Evolutionary conservation across 129 eudicot genomes (phyloP), one percentile per base, ranked within the genome.

Genomic region (Escallonia herrerae): DNA sequence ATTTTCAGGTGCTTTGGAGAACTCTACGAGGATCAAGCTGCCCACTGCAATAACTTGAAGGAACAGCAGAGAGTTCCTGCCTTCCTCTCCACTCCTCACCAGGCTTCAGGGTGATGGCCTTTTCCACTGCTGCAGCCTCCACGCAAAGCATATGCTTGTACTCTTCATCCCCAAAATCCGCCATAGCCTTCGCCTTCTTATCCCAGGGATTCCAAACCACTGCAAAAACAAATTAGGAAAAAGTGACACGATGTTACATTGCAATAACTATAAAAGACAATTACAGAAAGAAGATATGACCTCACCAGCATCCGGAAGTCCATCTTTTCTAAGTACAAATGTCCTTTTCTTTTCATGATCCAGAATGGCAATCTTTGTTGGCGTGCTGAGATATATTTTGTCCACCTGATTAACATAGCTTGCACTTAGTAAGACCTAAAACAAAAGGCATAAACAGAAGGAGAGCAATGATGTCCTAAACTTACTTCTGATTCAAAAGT

Each of bases 121-220:
- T 88, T 70, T 77, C 98, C 47, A 83, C 79, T 45, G 87, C 87
- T 70, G 98, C 96, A 65, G 96, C 80, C 73, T 82, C 98, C 33
- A 93, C 83, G 61, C 91, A 84, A 76, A 93, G 69, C 96, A 93
- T 88, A 54, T 81, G 85, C 77, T 83, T 89, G 82, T 85, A 93
- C 58, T 93, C 98, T 0, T 77, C 87, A 43, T 83, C 95, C 41
- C 98, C 95, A 38, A 93, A 72, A 80, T 89, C 96, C 46, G 75
- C 78, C 65, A 93, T 79, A 11, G 95, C 72, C 80, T 93, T 93
- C 46, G 98, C 95, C 82, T 68, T 88, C 76, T 79, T 81, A 48
- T 88, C 95, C 95, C 95, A 86, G 43, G 98, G 98, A 78, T 93
- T 93, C 96, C 96, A 93, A 54, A 93, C 90, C 71, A 93, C 98